Evolutionary conservation across 2,329 filamentous ascomycete genomes (phyloP), one percentile per base, ranked within the genome.

Genomic region (Neofusicoccum parvum): DNA sequence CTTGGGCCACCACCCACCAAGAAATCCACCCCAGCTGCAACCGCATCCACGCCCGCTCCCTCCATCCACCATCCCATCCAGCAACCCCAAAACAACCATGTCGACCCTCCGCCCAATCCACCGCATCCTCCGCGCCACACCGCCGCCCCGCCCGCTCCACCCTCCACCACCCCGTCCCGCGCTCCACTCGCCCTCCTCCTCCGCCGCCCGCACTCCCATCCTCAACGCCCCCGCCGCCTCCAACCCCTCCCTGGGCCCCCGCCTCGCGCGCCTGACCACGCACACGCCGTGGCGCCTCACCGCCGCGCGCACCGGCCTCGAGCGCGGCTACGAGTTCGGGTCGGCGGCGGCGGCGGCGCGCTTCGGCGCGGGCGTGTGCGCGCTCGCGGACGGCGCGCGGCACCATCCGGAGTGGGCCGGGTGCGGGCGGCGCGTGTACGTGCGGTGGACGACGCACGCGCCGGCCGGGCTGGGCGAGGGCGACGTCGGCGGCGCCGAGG

Each of bases 381-480:
- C 9, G n/a, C 12, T 4, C 12, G 32, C 56, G 32, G 2, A 5
- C 14, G 15, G 1, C 41, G 5, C 2, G 12, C 1, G 4, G 4
- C 56, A 60, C 56, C 23, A 60, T 3, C 56, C 56, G n/a, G 56
- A 60, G 15, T 48, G 43, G 56, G n/a, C 15, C 15, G 56, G 56
- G 41, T 60, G 56, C 41, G 43, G 56, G 41, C n/a, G 27, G n/a
- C 9, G n/a, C 11, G 56, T 60, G 27, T 37, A 48, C 17, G 43
- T 60, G 43, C 41, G 27, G 41, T 48, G 41, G 41, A 60, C 41
- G 56, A 60, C 41, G 41, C 41, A 59, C 7, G 2, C 5, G 23
- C 41, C 41, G 41, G 5, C 3, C 23, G 54, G 54, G 23, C n/a
- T 59, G 27, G 27, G 23, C 15, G 3, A 0, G 20, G 23, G 1